phyloP scores from a whole-genome alignment of 1,284 basidiomycete genomes.

The Inonotus obliquus region DNA sequence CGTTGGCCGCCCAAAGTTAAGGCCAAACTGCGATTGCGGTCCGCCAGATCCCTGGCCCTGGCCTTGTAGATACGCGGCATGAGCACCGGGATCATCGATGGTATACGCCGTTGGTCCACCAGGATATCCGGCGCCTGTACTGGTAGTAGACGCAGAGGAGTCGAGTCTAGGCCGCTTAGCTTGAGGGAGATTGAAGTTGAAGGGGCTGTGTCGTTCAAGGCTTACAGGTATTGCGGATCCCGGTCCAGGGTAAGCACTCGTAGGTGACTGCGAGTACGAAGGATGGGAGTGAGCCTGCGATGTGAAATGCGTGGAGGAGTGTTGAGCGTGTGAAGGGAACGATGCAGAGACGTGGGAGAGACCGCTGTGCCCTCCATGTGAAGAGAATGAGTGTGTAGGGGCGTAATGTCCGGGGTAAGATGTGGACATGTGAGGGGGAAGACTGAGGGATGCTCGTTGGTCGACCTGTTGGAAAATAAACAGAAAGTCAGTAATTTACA shows the following conservation, averaged over 20 bases:
- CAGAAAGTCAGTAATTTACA: not conserved
- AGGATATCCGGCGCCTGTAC: not conserved
- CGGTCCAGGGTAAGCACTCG: not conserved
- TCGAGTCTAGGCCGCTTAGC: conserved; percentile 12
- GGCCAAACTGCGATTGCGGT: not conserved
- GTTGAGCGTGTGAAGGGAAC: not conserved
- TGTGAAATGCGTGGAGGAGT: conserved; percentile 1
- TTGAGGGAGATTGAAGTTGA: not conserved
- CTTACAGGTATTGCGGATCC: conserved; percentile 13
- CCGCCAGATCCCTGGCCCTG: not conserved
- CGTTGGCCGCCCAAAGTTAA: not conserved
- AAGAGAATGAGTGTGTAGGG: not conserved
- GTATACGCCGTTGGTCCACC: conserved; percentile 13
- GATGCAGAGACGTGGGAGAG: not conserved
- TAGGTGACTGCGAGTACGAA: conserved; percentile 2
- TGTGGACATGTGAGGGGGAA: not conserved
- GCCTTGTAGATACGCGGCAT: conserved; percentile 4
- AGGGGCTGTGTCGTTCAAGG: conserved; percentile 7
- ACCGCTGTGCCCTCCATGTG: not conserved
- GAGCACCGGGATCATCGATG: conserved; percentile 13
- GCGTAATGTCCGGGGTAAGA: not conserved
- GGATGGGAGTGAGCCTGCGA: not conserved
- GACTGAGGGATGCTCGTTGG: not conserved
- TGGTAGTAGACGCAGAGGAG: not conserved
- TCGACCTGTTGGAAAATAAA: not conserved